Evolutionary conservation across 352 stramenopile genomes (phyloP).

Genomic region (Phytophthora hybrid): DNA sequence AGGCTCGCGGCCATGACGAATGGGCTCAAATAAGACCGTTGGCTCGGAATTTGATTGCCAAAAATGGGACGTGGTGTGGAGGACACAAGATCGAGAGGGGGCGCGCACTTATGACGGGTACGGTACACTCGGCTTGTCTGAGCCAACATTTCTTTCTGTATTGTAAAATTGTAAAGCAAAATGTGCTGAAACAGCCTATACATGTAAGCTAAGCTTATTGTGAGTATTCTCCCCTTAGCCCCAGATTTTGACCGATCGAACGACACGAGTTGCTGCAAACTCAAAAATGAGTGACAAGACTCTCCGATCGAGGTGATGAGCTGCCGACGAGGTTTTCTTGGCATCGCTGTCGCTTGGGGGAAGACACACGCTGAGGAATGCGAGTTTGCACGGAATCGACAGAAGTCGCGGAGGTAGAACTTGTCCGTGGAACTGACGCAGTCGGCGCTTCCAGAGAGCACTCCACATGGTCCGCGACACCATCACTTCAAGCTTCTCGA

Average conservation of each 20-base stretch:
- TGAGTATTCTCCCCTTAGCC: not conserved
- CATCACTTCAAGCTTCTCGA: constrained; percentile 22
- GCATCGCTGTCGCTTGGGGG: not conserved
- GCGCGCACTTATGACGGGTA: not conserved
- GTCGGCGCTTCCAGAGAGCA: constrained; percentile 20
- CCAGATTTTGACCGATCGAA: not conserved
- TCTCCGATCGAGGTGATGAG: not conserved
- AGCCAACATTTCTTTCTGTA: too few relatives aligned
- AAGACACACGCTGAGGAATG: not conserved
- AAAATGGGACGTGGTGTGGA: too few relatives aligned
- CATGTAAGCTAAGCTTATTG: too few relatives aligned
- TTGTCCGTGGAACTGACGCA: constrained; percentile 21
- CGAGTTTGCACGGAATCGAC: constrained; percentile 1
- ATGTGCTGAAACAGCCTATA: too few relatives aligned
- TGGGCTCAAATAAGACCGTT: not conserved
- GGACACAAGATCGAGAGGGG: not conserved
- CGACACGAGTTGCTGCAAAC: not conserved
- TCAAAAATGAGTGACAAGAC: constrained; percentile 1
- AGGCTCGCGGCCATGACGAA: not conserved
- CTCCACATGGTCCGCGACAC: constrained; percentile 9
- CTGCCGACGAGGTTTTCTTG: not conserved
- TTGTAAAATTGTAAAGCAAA: too few relatives aligned
- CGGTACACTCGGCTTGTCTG: not conserved
- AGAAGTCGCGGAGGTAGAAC: constrained; percentile 15
- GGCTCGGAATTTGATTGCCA: not conserved